phyloP scores from a whole-genome alignment of 129 eudicot species.

The Saussurea involucrata region DNA sequence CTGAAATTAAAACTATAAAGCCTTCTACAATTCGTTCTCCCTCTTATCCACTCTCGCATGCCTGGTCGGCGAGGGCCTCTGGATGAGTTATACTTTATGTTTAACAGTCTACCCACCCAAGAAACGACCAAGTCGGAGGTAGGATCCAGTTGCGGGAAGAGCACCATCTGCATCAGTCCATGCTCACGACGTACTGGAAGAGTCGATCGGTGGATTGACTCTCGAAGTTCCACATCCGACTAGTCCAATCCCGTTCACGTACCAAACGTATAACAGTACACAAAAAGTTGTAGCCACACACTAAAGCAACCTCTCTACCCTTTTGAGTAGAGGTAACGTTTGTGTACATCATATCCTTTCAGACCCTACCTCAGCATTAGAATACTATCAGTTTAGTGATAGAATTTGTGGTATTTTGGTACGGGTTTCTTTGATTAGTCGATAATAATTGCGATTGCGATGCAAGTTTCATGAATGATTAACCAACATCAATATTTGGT shows the following conservation, averaged over 20 bases:
- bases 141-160: not conserved
- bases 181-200: too few species aligned
- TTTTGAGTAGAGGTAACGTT: too few species aligned
- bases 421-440: not conserved
- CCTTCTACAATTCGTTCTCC: not conserved
- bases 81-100: not conserved
- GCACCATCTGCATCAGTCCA: too few species aligned
- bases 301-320: not conserved
- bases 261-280: not conserved
- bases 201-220: too few species aligned
- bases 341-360: not conserved
- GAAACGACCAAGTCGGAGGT: not conserved
- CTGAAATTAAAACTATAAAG: not conserved
- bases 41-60: not conserved
- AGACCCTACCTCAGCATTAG: not conserved
- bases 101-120: not conserved
- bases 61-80: not conserved
- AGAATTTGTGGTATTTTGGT: not conserved
- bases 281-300: not conserved
- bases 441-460: not conserved
- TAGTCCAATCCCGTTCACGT: not conserved
- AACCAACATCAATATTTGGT: not conserved
- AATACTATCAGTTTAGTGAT: too few species aligned
- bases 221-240: not conserved
- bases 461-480: too few species aligned